Evolutionary conservation across 352 stramenopile species (phyloP), one percentile per base, ranked within the genome.

Genomic region (Phytopythium chamaehyphon): DNA sequence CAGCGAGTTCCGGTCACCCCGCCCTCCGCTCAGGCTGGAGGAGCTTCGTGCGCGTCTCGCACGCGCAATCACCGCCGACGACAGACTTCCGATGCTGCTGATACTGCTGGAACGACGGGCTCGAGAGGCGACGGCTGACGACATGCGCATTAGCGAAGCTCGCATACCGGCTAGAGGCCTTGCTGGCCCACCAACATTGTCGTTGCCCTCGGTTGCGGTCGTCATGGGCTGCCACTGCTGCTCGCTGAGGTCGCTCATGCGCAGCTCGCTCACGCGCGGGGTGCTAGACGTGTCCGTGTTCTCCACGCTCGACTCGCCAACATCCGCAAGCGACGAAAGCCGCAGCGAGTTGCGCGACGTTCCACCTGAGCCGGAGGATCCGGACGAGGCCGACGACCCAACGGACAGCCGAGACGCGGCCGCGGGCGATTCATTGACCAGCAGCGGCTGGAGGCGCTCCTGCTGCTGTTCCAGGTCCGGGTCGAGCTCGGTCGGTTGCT

Each of bases 211-310:
- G 45, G 57, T 68, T 11, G 48, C 40, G 15, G 46, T 64, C 39
- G 16, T 36, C 61, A 71, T 73, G 14, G 57, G 54, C 11, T 57
- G 67, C 60, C 63, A 73, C 38, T 70, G 47, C 6, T 70, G 54
- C n/a, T 44, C 38, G 40, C 54, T 59, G 8, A 73, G 51, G 6
- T 45, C 47, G 40, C 67, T 65, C 45, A 51, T 28, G 2, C 45
- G 45, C 28, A 73, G 51, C 5, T 45, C 47, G 40, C 67, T 65
- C 45, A 51, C n/a, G 2, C 45, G 45, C 18, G 45, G 45, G 5
- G 45, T 51, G 28, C 26, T 40, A 11, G 4, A 26, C 2, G 16
- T 19, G 28, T 51, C 45, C 8, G 28, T 51, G 10, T 12, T 10
- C 18, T 51, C 45, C 16, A n/a, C 43, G 7, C n/a, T 23, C 4